These are phyloP conservation scores for Takakia lepidozioides DNA, from an alignment of 225 moss, liverwort and hornwort species.

Conservation along the genomic window DNA sequence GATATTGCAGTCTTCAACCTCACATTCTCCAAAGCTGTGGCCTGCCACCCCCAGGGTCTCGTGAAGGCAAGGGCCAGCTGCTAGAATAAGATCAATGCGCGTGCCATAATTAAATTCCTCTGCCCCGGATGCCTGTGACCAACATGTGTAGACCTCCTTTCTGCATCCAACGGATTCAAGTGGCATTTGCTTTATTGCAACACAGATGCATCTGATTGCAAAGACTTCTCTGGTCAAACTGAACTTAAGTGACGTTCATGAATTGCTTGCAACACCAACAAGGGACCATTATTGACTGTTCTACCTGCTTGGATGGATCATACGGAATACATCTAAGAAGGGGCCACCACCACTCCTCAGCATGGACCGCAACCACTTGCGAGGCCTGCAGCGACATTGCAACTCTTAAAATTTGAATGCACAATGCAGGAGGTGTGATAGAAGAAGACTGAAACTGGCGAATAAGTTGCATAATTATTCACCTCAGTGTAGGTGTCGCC, in stretches of 20 bases:
- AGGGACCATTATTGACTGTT: too few species aligned
- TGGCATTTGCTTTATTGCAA: too few species aligned
- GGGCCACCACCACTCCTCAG: conserved; percentile 67
- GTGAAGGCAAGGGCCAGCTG: conserved; percentile 76
- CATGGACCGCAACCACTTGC: conserved; percentile 68
- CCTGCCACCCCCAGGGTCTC: conserved; percentile 18
- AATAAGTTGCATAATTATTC: too few species aligned
- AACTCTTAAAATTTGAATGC: too few species aligned
- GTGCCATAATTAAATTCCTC: conserved; percentile 94
- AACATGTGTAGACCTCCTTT: conserved; percentile 83
- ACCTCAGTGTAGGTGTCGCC: too few species aligned
- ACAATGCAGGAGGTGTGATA: too few species aligned
- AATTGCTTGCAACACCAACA: too few species aligned
- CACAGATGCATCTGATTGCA: too few species aligned
- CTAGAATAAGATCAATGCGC: conserved; percentile 82
- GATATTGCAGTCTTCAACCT: conserved; percentile 71
- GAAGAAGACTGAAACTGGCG: too few species aligned
- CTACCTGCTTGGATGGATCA: conserved; percentile 73
- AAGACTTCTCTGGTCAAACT: too few species aligned
- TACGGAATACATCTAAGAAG: conserved; percentile 77
- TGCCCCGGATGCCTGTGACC: conserved; percentile 73
- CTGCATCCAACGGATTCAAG: conserved; percentile 46
- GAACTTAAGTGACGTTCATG: neutral
- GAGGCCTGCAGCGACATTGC: conserved; percentile 56
- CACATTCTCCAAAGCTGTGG: conserved; percentile 82